Conservation (phyloP, 768 basidiomycete species). For the Steccherinum ochraceum region DNA sequence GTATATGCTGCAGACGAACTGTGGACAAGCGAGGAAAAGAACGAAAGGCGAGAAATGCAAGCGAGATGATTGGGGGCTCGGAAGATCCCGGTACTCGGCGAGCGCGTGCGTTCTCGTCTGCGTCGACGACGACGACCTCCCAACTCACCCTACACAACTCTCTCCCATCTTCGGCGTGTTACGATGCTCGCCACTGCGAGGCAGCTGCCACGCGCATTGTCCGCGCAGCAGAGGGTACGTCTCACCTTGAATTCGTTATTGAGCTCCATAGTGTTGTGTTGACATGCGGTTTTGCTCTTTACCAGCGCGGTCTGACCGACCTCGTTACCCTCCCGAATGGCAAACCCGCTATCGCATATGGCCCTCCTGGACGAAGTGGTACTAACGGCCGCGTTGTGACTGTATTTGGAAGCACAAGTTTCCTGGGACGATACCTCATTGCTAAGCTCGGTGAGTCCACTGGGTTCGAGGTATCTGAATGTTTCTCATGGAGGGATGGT, state of each 20-base stretch:
- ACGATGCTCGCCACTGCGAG: conserved; percentile 20
- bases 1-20: conserved; percentile 4
- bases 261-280: background rate
- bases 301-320: conserved; percentile 72
- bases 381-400: conserved; percentile 90
- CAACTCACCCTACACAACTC: conserved; percentile 7
- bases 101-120: background rate
- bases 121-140: conserved; percentile 4
- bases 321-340: conserved; percentile 48
- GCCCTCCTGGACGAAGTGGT: conserved; percentile 79
- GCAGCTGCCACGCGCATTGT: conserved; percentile 40
- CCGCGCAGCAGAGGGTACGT: conserved; percentile 26
- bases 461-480: background rate
- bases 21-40: background rate
- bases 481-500: background rate
- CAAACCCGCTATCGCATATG: conserved; percentile 69
- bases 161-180: conserved; percentile 15
- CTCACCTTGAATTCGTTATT: conserved; percentile 27
- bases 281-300: no score
- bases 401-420: conserved; percentile 95
- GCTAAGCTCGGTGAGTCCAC: conserved; percentile 74
- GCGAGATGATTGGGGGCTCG: conserved; percentile 5
- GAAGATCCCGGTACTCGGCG: conserved; percentile 5
- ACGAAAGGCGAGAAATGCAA: no score
- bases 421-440: conserved; percentile 90